These are phyloP conservation scores for Chionographis japonica DNA, from an alignment of 106 monocot species.

Conservation along the genomic window DNA sequence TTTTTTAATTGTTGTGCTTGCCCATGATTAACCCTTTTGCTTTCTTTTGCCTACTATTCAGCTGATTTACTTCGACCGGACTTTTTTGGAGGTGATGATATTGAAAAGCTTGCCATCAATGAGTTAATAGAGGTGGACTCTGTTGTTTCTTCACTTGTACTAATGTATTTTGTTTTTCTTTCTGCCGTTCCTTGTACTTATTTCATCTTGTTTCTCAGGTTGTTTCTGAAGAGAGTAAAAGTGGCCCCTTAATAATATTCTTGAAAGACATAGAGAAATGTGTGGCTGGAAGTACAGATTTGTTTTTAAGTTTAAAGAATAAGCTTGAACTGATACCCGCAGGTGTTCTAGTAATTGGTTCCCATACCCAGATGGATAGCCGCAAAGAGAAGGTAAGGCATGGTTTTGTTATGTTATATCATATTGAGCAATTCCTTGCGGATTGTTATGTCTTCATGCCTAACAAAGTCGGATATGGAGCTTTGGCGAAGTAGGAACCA, in stretches of 20 bases:
- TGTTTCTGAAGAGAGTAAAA: constrained; percentile 72
- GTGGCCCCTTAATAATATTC: constrained; percentile 72
- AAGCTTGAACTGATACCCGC: constrained; percentile 65
- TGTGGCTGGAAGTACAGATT: constrained; percentile 60
- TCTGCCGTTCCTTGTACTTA: not conserved
- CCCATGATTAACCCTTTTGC: not conserved
- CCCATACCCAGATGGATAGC: constrained; percentile 77
- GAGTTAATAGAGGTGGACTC: constrained; percentile 50
- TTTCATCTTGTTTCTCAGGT: constrained; percentile 39
- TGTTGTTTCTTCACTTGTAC: not conserved
- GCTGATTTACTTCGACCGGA: constrained; percentile 58
- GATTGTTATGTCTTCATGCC: no score
- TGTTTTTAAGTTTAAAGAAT: constrained; percentile 52
- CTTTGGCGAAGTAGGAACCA: no score
- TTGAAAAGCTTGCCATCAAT: constrained; percentile 54
- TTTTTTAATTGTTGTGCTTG: not conserved
- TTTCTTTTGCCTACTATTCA: constrained; percentile 5
- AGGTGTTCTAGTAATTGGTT: constrained; percentile 82
- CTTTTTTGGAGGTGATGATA: constrained; percentile 46
- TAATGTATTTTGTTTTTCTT: not conserved
- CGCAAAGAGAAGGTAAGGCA: constrained; percentile 76
- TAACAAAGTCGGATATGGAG: no score
- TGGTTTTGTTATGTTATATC: no score
- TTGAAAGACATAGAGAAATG: constrained; percentile 92
- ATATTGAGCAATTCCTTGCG: no score